These are phyloP conservation scores for Boletus rex-veris DNA, from an alignment of 768 basidiomycete species.

Conservation along the genomic window DNA sequence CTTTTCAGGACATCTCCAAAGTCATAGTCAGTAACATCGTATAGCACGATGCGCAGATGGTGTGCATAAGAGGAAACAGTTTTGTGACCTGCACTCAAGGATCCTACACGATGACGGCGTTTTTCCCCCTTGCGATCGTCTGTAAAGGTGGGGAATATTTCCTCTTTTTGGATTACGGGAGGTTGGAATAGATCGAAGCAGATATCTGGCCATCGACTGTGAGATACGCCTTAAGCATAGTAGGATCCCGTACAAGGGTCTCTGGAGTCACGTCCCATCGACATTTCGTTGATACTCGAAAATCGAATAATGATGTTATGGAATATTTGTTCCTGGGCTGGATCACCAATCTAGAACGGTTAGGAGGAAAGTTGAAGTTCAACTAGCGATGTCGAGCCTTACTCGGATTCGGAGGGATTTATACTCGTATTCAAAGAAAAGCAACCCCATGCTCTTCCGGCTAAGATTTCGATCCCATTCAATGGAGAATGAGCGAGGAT, in stretches of 20 bases:
- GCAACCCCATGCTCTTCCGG: constrained; percentile 44
- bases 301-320: constrained; percentile 53
- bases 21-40: constrained; percentile 40
- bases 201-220: constrained; percentile 43
- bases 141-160: constrained; percentile 53
- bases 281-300: constrained; percentile 56
- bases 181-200: constrained; percentile 68
- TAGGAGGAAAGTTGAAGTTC: background rate
- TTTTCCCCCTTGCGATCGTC: constrained; percentile 23
- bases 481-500: constrained; percentile 56
- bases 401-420: constrained; percentile 64
- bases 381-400: constrained; percentile 12
- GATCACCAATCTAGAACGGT: constrained; percentile 52
- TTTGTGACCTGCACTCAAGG: constrained; percentile 54
- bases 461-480: constrained; percentile 63
- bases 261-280: constrained; percentile 55
- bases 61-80: constrained; percentile 66
- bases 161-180: constrained; percentile 56
- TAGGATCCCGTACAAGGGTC: constrained; percentile 52
- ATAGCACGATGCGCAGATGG: constrained; percentile 62
- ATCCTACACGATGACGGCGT: constrained; percentile 55
- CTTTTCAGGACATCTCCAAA: constrained; percentile 36
- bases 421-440: constrained; percentile 66
- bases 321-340: constrained; percentile 47
- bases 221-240: constrained; percentile 7